Evolutionary conservation across 78 protist species (phyloP), one percentile per base, ranked within the genome.

Genomic region (Chrysochromulina parva): DNA sequence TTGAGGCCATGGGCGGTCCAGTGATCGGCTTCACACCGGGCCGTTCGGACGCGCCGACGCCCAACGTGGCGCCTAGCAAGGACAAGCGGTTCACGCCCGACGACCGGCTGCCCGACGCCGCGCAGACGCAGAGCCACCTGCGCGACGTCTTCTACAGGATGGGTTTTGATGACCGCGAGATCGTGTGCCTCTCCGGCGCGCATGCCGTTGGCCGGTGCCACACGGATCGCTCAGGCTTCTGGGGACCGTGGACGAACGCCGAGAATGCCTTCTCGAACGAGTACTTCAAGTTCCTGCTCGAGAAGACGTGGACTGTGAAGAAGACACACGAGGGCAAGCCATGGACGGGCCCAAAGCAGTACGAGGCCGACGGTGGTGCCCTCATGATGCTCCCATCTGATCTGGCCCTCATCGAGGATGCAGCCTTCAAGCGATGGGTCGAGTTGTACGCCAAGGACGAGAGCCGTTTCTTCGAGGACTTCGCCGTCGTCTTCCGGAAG

Each of bases 171-270:
- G 96, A 95, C 93, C 91, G 67, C 20, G 96, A 95, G 50, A 91
- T 87, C 55, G 93, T 93, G n/a, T 92, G 88, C 38, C 88, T 81
- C 65, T 55, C 66, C 38, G 88, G 97, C 2, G 97, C 97, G 38
- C 96, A 95, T 54, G 88, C 95, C 3, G 54, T 95, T 17, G 96
- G 96, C 66, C 91, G 95, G 28, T 93, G 95, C 93, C 95, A 95
- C 47, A 85, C 73, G 20, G 91, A 90, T 10, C 52, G 88, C n/a
- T 89, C 93, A 1, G 94, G 95, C 17, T 95, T 19, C 85, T 74
- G 84, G 67, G 89, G 89, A 3, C 89, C 89, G 28, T 85, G 89
- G 89, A 85, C 62, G 53, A 16, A 5, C 38, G 89, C 57, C 47
- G 94, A 90, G 57, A 88, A 85, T 59, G 53, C 88, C 55, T 87